Evolutionary conservation across 345 rosid genomes (phyloP).

Genomic region (Arabis hirsuta): DNA sequence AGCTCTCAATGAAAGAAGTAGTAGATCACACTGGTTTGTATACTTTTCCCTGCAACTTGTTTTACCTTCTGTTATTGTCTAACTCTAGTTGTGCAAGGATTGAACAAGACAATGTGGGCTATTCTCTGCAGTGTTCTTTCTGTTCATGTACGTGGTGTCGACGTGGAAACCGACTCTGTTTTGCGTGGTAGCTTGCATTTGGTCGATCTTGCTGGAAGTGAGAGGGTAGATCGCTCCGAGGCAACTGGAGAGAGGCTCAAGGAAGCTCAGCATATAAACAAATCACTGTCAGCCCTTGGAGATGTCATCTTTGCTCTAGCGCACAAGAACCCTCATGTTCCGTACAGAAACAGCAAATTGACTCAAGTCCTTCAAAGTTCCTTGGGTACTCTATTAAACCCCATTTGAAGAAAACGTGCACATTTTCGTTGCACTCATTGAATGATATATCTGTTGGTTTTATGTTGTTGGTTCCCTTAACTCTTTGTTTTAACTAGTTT

Average conservation of each 20-base stretch:
- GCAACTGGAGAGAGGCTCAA: slow-evolving; percentile 93
- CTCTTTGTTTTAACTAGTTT: not conserved
- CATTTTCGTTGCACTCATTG: slow-evolving; percentile 4
- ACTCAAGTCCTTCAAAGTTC: slow-evolving; percentile 99
- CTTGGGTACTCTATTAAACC: slow-evolving; percentile 56
- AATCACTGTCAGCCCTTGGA: slow-evolving; percentile 92
- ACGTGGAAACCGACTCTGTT: slow-evolving; percentile 65
- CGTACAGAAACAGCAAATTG: slow-evolving; percentile 93
- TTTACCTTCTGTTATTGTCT: not conserved
- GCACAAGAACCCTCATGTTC: slow-evolving; percentile 86
- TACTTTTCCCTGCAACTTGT: slow-evolving; percentile 24
- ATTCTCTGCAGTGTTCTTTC: slow-evolving; percentile 78
- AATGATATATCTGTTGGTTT: slow-evolving; percentile 1
- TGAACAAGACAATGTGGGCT: slow-evolving; percentile 16
- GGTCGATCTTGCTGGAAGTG: slow-evolving; percentile 99
- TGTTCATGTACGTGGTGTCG: slow-evolving; percentile 86
- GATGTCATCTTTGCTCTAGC: slow-evolving; percentile 93
- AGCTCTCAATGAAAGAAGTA: slow-evolving; percentile 92
- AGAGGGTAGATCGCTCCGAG: slow-evolving; percentile 96
- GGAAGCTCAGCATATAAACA: slow-evolving; percentile 98
- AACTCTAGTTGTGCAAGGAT: not conserved
- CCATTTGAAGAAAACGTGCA: slow-evolving; percentile 3
- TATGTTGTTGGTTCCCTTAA: slow-evolving; percentile 23
- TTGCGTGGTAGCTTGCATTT: slow-evolving; percentile 85
- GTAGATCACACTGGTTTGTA: slow-evolving; percentile 94